Conservation (phyloP, 805 yeast species). For the Kluyveromyces nonfermentans region DNA sequence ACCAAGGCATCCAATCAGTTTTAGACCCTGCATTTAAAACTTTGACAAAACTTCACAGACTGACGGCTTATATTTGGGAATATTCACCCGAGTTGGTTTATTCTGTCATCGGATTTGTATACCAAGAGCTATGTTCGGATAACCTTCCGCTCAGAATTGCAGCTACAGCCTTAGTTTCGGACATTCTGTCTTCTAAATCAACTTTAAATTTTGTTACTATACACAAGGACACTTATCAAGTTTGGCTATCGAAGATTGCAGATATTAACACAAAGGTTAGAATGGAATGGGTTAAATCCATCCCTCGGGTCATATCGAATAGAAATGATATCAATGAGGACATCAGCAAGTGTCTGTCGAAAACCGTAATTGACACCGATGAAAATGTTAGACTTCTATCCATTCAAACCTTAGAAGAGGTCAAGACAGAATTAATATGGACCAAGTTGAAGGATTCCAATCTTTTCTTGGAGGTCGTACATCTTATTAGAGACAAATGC, state of each 20-base stretch:
- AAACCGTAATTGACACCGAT: slow-evolving; percentile 66
- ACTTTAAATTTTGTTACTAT: slow-evolving; percentile 47
- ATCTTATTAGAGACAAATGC: slow-evolving; percentile 64
- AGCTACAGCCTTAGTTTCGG: slow-evolving; percentile 68
- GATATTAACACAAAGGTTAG: slow-evolving; percentile 62
- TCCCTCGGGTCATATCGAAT: slow-evolving; percentile 37
- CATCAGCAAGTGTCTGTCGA: slow-evolving; percentile 47
- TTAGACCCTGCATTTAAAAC: slow-evolving; percentile 26
- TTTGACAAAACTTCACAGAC: slow-evolving; percentile 50
- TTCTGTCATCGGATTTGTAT: slow-evolving; percentile 68
- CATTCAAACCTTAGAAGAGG: slow-evolving; percentile 39
- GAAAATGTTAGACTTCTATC: slow-evolving; percentile 62
- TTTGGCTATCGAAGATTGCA: slow-evolving; percentile 67
- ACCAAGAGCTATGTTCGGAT: slow-evolving; percentile 71
- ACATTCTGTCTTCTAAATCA: slow-evolving; percentile 43
- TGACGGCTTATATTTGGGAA: slow-evolving; percentile 65
- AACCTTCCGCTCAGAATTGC: slow-evolving; percentile 49
- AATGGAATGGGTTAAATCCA: slow-evolving; percentile 56
- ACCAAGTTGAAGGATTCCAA: slow-evolving; percentile 37
- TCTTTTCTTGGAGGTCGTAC: slow-evolving; percentile 46
- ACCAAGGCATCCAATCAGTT: slow-evolving; percentile 10
- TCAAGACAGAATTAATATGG: slow-evolving; percentile 41
- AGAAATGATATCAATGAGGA: slow-evolving; percentile 43
- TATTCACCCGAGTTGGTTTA: slow-evolving; percentile 64
- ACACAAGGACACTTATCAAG: slow-evolving; percentile 52